These are phyloP conservation scores for Dendrocalamus sinicus DNA, from an alignment of 176 grass and related monocot species.

Conservation along the genomic window DNA sequence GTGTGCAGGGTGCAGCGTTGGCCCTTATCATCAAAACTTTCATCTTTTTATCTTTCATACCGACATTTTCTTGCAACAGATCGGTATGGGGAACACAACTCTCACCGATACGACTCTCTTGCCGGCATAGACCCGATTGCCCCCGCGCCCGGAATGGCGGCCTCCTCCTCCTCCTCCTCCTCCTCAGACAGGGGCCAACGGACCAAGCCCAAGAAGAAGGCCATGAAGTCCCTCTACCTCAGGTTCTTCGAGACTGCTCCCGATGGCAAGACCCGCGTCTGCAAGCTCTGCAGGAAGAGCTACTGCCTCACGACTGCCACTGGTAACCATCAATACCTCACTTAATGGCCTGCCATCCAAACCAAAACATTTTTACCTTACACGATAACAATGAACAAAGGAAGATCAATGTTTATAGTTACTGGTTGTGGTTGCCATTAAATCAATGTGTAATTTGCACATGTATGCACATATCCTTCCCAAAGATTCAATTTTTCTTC, in stretches of 20 bases:
- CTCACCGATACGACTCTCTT: slow-evolving; percentile 74
- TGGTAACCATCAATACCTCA: slow-evolving; percentile 46
- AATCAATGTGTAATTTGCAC: background rate
- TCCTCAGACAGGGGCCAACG: slow-evolving; percentile 47
- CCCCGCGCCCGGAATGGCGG: background rate
- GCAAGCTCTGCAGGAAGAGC: slow-evolving; percentile 87
- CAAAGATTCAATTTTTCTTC: background rate
- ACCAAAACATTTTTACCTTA: background rate
- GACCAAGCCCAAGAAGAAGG: slow-evolving; percentile 72
- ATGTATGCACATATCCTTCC: background rate
- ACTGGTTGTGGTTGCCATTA: background rate
- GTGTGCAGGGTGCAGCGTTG: background rate
- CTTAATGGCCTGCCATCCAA: background rate
- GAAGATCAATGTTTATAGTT: background rate
- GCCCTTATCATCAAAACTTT: background rate
- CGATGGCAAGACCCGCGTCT: slow-evolving; percentile 76
- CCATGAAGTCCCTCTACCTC: slow-evolving; percentile 90
- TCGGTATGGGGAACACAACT: slow-evolving; percentile 49
- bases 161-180: background rate
- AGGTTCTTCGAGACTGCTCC: slow-evolving; percentile 82
- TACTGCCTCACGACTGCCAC: slow-evolving; percentile 93
- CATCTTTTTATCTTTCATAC: background rate
- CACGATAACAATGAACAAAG: background rate
- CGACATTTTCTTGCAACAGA: slow-evolving; percentile 26
- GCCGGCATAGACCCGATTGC: slow-evolving; percentile 38